A percentile compares a stretch with the other conserved stretches of the same genome.
Conservation (phyloP, 148 eudicot species). For the Spergularia marina region DNA sequence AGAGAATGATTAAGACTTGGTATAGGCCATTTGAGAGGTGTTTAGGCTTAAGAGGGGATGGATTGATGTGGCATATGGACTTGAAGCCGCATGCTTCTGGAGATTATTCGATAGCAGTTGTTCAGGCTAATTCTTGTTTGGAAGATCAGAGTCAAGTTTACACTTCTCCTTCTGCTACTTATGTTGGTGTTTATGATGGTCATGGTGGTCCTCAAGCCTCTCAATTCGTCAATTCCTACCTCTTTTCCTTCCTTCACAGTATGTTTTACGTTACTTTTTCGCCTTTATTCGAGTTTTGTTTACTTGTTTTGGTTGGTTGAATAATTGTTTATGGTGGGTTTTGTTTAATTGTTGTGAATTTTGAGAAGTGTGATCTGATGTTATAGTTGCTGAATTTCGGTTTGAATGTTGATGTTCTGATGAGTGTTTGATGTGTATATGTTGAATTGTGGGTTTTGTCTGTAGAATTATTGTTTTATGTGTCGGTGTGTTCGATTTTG, state of each 20-base stretch:
- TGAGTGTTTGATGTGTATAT: background rate
- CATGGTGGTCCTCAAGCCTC: constrained; percentile 96
- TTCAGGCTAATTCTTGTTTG: constrained; percentile 75
- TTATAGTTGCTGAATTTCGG: background rate
- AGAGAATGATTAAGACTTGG: constrained; percentile 49
- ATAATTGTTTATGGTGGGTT: constrained; percentile 3
- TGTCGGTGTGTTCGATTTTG: too few relatives aligned
- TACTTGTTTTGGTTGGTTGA: background rate
- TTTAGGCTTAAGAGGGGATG: constrained; percentile 51
- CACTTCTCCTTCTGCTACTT: constrained; percentile 64
- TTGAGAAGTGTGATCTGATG: background rate
- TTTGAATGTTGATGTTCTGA: background rate
- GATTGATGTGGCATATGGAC: constrained; percentile 69
- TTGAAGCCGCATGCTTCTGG: constrained; percentile 87
- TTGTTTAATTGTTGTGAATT: background rate
- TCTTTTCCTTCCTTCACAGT: constrained; percentile 62
- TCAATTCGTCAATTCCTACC: constrained; percentile 58
- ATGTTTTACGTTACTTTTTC: constrained; percentile 16
- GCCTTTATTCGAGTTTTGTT: background rate
- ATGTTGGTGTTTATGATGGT: constrained; percentile 88
- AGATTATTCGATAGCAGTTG: constrained; percentile 86
- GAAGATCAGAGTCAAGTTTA: constrained; percentile 87
- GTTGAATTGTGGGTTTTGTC: background rate
- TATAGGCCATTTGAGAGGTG: constrained; percentile 46
- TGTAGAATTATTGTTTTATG: too few relatives aligned